Percentiles rank a stretch among this genome's conserved stretches.
Evolutionary conservation across 1,284 basidiomycete species (phyloP).

Genomic region (Pterulicium gracile): DNA sequence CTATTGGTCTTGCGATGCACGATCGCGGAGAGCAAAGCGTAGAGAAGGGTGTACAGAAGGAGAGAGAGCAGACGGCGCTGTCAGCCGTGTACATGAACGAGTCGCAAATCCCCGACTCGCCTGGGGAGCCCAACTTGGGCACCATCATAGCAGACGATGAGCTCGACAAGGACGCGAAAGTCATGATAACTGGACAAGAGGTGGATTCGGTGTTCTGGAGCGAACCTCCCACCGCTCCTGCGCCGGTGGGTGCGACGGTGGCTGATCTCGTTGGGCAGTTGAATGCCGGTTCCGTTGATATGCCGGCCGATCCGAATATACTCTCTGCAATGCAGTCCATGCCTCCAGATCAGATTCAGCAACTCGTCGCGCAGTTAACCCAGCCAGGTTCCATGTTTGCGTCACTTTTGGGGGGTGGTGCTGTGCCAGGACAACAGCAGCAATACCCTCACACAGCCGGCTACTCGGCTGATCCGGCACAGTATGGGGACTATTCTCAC

Average conservation of each 20-base stretch:
- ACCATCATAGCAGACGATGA: conserved; percentile 53
- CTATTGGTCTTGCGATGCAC: conserved; percentile 37
- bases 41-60: conserved; percentile 58
- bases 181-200: conserved; percentile 61
- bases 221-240: conserved; percentile 23
- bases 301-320: conserved; percentile 26
- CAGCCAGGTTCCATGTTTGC: conserved; percentile 15
- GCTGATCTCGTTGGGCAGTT: conserved; percentile 63
- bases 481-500: conserved; percentile 31
- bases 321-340: conserved; percentile 29
- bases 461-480: conserved; percentile 10
- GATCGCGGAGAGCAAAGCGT: conserved; percentile 53
- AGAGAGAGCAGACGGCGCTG: conserved; percentile 67
- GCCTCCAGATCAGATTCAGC: conserved; percentile 51
- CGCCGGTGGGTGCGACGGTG: conserved; percentile 19
- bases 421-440: conserved; percentile 15
- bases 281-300: conserved; percentile 21
- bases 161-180: conserved; percentile 45
- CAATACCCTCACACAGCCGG: background rate
- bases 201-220: conserved; percentile 56
- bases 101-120: conserved; percentile 62
- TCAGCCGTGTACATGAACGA: conserved; percentile 59
- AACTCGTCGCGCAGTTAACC: conserved; percentile 46
- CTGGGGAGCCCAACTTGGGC: conserved; percentile 45
- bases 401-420: conserved; percentile 15